These are phyloP conservation scores for Mycena polygramma DNA, from an alignment of 768 basidiomycete species.

Conservation along the genomic window DNA sequence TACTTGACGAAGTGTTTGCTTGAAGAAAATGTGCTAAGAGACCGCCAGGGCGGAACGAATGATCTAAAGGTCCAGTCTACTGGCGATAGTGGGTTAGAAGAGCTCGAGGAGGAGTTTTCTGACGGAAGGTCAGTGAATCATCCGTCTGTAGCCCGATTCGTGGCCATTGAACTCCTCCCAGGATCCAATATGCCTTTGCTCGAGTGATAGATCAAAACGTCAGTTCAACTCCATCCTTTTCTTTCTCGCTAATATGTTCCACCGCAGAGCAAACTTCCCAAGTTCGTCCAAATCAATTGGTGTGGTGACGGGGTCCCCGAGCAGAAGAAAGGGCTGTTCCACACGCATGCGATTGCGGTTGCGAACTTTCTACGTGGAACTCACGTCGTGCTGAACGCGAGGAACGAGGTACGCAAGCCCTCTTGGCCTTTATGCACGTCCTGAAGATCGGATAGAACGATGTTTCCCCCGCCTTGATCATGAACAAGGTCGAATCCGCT, in stretches of 20 bases:
- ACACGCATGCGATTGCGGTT: constrained; percentile 87
- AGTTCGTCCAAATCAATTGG: constrained; percentile 98
- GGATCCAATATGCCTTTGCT: constrained; percentile 94
- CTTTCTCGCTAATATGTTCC: constrained; percentile 1
- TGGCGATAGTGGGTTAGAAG: constrained; percentile 90
- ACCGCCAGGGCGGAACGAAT: constrained; percentile 69
- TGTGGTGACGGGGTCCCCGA: constrained; percentile 97
- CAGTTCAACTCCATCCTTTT: constrained; percentile 40
- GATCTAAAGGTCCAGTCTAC: constrained; percentile 90
- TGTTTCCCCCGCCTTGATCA: constrained; percentile 83
- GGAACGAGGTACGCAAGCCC: constrained; percentile 76
- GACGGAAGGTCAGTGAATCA: constrained; percentile 77
- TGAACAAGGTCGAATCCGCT: constrained; percentile 88
- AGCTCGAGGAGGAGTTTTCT: constrained; percentile 94
- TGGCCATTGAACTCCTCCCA: constrained; percentile 47
- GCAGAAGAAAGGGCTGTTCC: constrained; percentile 92
- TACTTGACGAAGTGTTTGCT: too few species aligned
- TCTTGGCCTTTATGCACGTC: constrained; percentile 1
- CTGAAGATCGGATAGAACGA: constrained; percentile 68
- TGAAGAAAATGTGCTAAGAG: too few species aligned
- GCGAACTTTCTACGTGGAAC: constrained; percentile 84
- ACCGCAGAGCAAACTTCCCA: constrained; percentile 80
- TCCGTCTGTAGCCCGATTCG: constrained; percentile 22
- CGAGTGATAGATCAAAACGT: constrained; percentile 90
- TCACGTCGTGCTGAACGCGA: constrained; percentile 88